Evolutionary conservation across 805 yeast genomes (phyloP), one percentile per base, ranked within the genome.

Genomic region (Lipomyces mesembrius): DNA sequence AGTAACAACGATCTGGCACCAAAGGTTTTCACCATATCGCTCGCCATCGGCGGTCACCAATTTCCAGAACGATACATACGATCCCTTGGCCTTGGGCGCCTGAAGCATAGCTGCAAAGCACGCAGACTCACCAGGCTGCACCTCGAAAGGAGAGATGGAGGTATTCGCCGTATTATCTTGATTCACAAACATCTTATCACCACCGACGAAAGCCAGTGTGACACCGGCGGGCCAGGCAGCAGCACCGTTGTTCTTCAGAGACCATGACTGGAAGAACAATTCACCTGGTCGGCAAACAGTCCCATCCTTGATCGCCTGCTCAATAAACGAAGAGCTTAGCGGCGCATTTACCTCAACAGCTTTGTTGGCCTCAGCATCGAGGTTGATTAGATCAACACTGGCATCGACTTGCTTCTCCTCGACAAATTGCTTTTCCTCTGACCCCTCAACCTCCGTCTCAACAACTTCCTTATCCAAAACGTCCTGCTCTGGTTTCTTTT

Each of bases 221-320:
- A 63, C 61, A 14, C 71, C 71, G 0, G 64, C 65, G 2, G 71
- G 68, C 72, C 72, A 69, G 17, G 59, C 58, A 20, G n/a, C 54
- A 2, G 17, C 11, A 27, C 72, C 72, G 22, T 34, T 52, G 66
- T 69, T 69, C 59, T 60, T 62, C 52, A 69, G 8, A 7, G 61
- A 43, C 72, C 72, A 69, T 8, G 71, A 67, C 49, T 69, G 71
- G 57, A 64, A 66, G 53, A 68, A 68, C 27, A 60, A 49, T 51
- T 66, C 64, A 17, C 62, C 65, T 4, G 67, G 60, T n/a, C 65
- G 58, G 57, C 32, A 64, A 20, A 57, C 52, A 4, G 57, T 25
- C 17, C 65, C 63, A 32, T 65, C 64, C 34, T 49, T 29, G 11
- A 67, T 66, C 17, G 58, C 62, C 57, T 62, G 66, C 22, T 57